Conservation (phyloP, 345 rosid species). For the Acer campestre region DNA sequence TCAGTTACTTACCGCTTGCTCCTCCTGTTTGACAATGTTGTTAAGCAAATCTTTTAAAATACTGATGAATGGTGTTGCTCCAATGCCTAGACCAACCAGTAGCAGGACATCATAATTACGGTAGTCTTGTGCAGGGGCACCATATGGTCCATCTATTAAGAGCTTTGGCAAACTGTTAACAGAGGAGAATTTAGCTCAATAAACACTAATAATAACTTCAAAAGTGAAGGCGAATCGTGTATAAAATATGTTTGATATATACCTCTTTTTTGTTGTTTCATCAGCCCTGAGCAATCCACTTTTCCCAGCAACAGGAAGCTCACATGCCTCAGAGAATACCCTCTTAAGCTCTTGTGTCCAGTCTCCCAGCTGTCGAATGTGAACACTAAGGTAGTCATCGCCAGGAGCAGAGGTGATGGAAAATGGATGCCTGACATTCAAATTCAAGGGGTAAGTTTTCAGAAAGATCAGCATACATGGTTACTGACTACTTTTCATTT, state of each 20-base stretch:
- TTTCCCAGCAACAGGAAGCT: conserved; percentile 78
- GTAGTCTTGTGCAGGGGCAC: conserved; percentile 98
- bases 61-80: conserved; percentile 99
- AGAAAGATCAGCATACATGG: not conserved
- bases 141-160: conserved; percentile 92
- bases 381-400: conserved; percentile 91
- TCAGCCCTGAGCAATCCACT: conserved; percentile 99
- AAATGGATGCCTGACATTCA: conserved; percentile 89
- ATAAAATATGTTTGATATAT: not conserved
- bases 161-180: conserved; percentile 89
- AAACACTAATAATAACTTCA: not conserved
- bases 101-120: conserved; percentile 82
- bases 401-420: conserved; percentile 98
- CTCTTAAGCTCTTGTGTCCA: conserved; percentile 97
- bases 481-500: not conserved
- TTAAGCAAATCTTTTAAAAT: conserved; percentile 90
- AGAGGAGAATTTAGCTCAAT: conserved; percentile 11
- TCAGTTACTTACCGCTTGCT: conserved; percentile 69
- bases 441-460: not conserved
- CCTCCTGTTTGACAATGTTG: conserved; percentile 88
- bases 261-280: conserved; percentile 89
- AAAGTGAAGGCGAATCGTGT: not conserved
- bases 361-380: conserved; percentile 92
- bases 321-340: conserved; percentile 83
- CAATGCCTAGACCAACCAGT: conserved; percentile 95